These are phyloP conservation scores for Fusarium temperatum DNA, from an alignment of 2,329 filamentous ascomycete species.

Conservation along the genomic window DNA sequence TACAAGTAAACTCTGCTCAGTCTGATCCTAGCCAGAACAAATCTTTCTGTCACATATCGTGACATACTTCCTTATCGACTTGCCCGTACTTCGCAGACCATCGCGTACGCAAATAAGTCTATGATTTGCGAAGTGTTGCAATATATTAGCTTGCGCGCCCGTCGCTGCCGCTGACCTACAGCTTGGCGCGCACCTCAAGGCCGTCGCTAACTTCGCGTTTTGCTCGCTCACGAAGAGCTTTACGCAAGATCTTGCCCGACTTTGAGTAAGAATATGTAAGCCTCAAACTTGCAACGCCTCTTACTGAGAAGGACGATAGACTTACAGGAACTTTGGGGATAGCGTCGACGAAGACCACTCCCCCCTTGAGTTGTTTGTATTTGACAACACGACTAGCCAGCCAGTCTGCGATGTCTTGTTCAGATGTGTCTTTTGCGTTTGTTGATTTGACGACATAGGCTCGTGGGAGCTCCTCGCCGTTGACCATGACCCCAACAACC, in stretches of 20 bases:
- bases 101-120: slow-evolving; percentile 12
- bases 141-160: slow-evolving; percentile 36
- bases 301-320: background rate
- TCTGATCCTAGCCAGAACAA: background rate
- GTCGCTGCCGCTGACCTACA: slow-evolving; percentile 40
- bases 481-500: slow-evolving; percentile 66
- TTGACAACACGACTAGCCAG: slow-evolving; percentile 69
- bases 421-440: slow-evolving; percentile 26
- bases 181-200: slow-evolving; percentile 44
- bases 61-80: background rate
- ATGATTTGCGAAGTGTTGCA: slow-evolving; percentile 26
- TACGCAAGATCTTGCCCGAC: slow-evolving; percentile 75
- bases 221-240: slow-evolving; percentile 65
- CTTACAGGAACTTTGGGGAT: slow-evolving; percentile 69
- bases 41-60: background rate
- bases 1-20: background rate
- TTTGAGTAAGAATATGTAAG: slow-evolving; percentile 40
- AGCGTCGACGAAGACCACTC: slow-evolving; percentile 71
- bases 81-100: background rate
- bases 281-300: background rate
- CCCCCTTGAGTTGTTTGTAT: slow-evolving; percentile 75
- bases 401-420: slow-evolving; percentile 67
- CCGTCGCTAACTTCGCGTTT: slow-evolving; percentile 59
- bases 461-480: slow-evolving; percentile 67
- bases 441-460: slow-evolving; percentile 65